These are phyloP conservation scores for Colletotrichum simmondsii DNA, from an alignment of 2,329 filamentous ascomycete genomes.

Conservation along the genomic window DNA sequence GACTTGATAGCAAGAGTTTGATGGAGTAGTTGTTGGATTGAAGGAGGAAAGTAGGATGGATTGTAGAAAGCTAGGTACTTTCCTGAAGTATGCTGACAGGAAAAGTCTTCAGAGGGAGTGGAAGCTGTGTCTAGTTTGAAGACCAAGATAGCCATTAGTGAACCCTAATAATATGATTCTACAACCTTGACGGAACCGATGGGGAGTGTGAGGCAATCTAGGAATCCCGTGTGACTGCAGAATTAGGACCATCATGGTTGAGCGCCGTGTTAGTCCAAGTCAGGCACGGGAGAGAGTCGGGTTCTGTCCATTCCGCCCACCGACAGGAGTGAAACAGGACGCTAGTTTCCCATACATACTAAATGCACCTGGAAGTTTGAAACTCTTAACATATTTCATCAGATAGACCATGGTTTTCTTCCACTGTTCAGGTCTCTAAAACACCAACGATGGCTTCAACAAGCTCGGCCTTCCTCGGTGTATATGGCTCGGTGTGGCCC, in stretches of 20 bases:
- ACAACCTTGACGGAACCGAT: background rate
- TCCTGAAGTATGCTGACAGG: background rate
- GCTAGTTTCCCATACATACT: too few relatives aligned
- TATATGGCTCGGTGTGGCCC: conserved; percentile 11
- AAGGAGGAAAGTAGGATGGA: background rate
- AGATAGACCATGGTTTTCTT: background rate
- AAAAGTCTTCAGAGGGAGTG: background rate
- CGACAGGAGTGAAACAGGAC: background rate
- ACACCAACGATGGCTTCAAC: background rate
- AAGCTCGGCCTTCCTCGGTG: background rate
- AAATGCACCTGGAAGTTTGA: background rate
- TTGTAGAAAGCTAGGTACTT: background rate
- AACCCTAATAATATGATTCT: background rate
- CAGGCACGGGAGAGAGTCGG: background rate
- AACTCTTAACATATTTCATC: background rate
- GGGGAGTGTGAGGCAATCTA: background rate
- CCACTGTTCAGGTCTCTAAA: background rate
- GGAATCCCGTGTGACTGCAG: background rate
- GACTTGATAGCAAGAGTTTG: background rate
- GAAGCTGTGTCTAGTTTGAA: background rate
- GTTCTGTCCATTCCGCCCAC: background rate
- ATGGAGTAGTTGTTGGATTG: background rate
- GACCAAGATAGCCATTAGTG: background rate
- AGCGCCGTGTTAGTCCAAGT: background rate
- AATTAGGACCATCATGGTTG: background rate